Percentiles rank a stretch among this genome's conserved stretches.
phyloP scores from a whole-genome alignment of 768 basidiomycete species.

The Imleria badia region DNA sequence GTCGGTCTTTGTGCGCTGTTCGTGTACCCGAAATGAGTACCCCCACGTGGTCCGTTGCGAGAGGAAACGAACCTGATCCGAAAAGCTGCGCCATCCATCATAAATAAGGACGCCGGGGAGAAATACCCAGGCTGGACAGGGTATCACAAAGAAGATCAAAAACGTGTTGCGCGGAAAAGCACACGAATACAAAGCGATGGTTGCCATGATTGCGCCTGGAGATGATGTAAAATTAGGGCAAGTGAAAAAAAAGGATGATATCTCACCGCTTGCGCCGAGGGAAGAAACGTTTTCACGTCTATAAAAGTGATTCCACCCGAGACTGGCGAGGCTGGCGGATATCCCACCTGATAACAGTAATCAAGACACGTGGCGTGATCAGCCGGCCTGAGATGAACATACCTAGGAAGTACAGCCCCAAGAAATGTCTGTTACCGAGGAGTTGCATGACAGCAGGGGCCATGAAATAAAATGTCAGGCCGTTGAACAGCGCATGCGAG shows the following conservation, averaged over 20 bases:
- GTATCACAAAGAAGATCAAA: slow-evolving; percentile 71
- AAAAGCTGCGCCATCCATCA: slow-evolving; percentile 35
- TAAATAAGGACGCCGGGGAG: slow-evolving; percentile 57
- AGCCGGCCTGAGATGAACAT: slow-evolving; percentile 19
- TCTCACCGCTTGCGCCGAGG: slow-evolving; percentile 76
- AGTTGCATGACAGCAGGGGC: slow-evolving; percentile 59
- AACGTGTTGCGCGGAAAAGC: slow-evolving; percentile 65
- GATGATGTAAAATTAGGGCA: background rate
- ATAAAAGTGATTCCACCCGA: slow-evolving; percentile 44
- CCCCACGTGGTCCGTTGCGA: background rate
- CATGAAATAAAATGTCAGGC: slow-evolving; percentile 78
- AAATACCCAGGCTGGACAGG: slow-evolving; percentile 75
- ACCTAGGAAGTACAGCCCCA: slow-evolving; percentile 75
- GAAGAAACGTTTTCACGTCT: slow-evolving; percentile 32
- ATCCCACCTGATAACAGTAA: slow-evolving; percentile 53
- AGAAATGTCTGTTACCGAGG: slow-evolving; percentile 65
- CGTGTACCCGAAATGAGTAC: background rate
- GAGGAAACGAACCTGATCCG: slow-evolving; percentile 32
- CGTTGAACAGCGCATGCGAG: slow-evolving; percentile 72
- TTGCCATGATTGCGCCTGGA: slow-evolving; percentile 68
- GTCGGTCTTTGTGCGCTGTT: slow-evolving; percentile 53
- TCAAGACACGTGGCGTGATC: background rate
- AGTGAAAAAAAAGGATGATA: background rate
- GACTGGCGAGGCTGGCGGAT: slow-evolving; percentile 47
- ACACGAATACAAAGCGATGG: slow-evolving; percentile 72